Evolutionary conservation across 345 rosid species (phyloP).

Genomic region (Leavenworthia alabamica): DNA sequence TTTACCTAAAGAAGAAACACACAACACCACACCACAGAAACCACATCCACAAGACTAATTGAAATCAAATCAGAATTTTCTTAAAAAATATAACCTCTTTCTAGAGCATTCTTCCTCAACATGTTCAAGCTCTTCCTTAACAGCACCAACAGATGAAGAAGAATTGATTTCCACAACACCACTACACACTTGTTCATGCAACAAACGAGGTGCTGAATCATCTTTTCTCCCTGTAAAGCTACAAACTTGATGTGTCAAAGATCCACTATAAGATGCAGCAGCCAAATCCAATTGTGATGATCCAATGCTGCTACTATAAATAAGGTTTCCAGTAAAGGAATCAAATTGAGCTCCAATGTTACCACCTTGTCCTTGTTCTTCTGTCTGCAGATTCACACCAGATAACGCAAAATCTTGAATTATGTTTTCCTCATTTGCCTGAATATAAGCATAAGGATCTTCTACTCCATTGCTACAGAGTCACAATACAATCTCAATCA

Average conservation of each 20-base stretch:
- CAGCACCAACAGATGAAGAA: conserved; percentile 29
- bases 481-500: not conserved
- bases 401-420: conserved; percentile 9
- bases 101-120: conserved; percentile 24
- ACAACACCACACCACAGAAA: not conserved
- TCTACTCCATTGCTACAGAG: conserved; percentile 21
- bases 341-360: conserved; percentile 20
- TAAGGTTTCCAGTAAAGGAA: conserved; percentile 7
- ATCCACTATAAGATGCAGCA: conserved; percentile 15
- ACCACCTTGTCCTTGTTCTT: conserved; percentile 6
- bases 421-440: conserved; percentile 4
- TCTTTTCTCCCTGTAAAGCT: conserved; percentile 5
- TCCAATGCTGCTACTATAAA: conserved; percentile 25
- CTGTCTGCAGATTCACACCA: conserved; percentile 18
- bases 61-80: conserved; percentile 1
- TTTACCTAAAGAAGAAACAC: not conserved
- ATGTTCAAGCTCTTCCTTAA: conserved; percentile 26
- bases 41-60: not conserved
- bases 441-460: conserved; percentile 24
- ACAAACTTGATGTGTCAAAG: conserved; percentile 5
- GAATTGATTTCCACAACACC: conserved; percentile 24
- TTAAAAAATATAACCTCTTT: conserved; percentile 22
- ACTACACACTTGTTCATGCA: conserved; percentile 1
- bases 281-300: conserved; percentile 20
- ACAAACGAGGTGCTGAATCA: not conserved